phyloP scores from a whole-genome alignment of 257 asterid species.

The Pogostemon cablin region DNA sequence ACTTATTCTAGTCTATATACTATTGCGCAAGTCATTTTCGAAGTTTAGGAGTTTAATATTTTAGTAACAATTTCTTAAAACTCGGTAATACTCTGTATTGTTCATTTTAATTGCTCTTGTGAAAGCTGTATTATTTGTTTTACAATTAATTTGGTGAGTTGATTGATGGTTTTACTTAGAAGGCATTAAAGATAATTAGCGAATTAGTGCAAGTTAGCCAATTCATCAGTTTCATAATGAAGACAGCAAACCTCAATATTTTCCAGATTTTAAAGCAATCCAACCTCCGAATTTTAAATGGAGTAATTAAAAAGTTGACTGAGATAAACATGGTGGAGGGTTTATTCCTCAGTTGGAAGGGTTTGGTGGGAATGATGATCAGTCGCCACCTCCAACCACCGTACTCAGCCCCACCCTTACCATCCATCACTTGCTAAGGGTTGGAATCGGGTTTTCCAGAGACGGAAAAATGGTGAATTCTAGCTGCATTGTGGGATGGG shows the following conservation, averaged over 20 bases:
- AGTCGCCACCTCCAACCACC: constrained; percentile 81
- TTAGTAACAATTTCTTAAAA: no score
- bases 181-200: neutral
- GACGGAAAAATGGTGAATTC: constrained; percentile 86
- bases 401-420: constrained; percentile 62
- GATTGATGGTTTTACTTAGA: neutral
- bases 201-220: constrained; percentile 3
- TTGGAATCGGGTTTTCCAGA: constrained; percentile 86
- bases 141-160: neutral
- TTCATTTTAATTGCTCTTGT: constrained; percentile 6
- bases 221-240: constrained; percentile 26
- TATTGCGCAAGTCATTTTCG: no score
- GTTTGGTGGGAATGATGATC: constrained; percentile 58
- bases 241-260: constrained; percentile 30
- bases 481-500: constrained; percentile 94
- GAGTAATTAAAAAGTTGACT: constrained; percentile 17
- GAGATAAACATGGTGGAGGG: constrained; percentile 37
- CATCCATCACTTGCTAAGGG: constrained; percentile 57
- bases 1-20: no score
- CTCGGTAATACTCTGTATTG: neutral
- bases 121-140: neutral
- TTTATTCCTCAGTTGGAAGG: constrained; percentile 36
- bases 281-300: neutral
- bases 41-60: no score
- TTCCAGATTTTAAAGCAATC: constrained; percentile 32